Conservation (phyloP, 176 grass and related monocot species). For the Otatea glauca region DNA sequence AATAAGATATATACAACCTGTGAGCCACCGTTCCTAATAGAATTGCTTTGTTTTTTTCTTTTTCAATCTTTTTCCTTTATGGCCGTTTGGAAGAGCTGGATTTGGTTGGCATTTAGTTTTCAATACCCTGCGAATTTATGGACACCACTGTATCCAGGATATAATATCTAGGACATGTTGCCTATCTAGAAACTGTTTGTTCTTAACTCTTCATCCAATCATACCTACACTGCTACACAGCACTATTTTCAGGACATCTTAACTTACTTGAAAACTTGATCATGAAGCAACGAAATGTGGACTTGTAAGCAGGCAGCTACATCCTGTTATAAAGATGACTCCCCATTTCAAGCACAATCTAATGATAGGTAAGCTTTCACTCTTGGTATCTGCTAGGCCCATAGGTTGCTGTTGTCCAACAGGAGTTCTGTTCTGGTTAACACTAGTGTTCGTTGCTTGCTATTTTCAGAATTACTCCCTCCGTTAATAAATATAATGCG, state of each 20-base stretch:
- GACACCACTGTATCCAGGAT: neutral
- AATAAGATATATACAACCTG: no score
- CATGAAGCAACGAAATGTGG: constrained; percentile 25
- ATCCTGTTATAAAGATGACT: constrained; percentile 6
- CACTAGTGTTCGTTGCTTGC: neutral
- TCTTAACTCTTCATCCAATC: constrained; percentile 20
- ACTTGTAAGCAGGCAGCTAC: constrained; percentile 3
- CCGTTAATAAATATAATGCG: no score
- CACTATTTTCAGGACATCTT: constrained; percentile 25
- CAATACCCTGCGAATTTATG: neutral
- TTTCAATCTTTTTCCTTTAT: neutral
- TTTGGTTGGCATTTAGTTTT: neutral
- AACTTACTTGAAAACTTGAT: constrained; percentile 15
- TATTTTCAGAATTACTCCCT: no score
- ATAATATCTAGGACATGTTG: neutral
- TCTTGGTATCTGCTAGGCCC: constrained; percentile 39
- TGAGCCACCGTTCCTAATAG: no score
- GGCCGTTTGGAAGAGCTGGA: neutral
- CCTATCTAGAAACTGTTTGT: constrained; percentile 20
- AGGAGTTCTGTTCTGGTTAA: constrained; percentile 41
- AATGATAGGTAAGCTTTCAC: constrained; percentile 35
- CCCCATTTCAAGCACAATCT: neutral
- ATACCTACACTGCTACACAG: neutral
- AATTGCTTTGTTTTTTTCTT: neutral
- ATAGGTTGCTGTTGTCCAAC: constrained; percentile 41